Conservation (phyloP, 176 grass and related monocot species). For the Phyllostachys edulis region DNA sequence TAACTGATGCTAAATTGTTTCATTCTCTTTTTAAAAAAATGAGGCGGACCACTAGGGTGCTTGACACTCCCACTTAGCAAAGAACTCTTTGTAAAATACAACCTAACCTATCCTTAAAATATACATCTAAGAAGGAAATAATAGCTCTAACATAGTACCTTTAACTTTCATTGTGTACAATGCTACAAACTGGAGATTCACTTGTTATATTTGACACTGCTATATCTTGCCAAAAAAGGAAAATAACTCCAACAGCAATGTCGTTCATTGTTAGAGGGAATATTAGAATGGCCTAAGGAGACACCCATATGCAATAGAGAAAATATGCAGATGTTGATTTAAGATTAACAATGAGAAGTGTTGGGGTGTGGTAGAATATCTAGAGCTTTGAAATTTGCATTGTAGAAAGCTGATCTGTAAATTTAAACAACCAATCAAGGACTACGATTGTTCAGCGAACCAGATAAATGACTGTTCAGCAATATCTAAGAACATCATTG, state of each 20-base stretch:
- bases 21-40: neutral
- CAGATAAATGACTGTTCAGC: neutral
- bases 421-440: neutral
- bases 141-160: neutral
- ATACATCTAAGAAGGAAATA: neutral
- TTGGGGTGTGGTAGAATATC: neutral
- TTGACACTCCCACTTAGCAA: neutral
- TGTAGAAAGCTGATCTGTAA: neutral
- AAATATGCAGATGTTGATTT: neutral
- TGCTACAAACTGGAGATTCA: neutral
- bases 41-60: neutral
- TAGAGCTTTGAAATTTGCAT: neutral
- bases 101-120: neutral
- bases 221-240: neutral
- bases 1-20: neutral
- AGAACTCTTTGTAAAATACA: neutral
- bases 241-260: neutral
- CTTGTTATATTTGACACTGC: constrained; percentile 9
- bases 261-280: neutral
- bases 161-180: neutral
- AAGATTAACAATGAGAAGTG: neutral
- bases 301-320: neutral
- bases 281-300: neutral
- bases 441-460: neutral
- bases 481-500: neutral